Evolutionary conservation across 257 asterid species (phyloP).

Genomic region (Scutellaria barbata): DNA sequence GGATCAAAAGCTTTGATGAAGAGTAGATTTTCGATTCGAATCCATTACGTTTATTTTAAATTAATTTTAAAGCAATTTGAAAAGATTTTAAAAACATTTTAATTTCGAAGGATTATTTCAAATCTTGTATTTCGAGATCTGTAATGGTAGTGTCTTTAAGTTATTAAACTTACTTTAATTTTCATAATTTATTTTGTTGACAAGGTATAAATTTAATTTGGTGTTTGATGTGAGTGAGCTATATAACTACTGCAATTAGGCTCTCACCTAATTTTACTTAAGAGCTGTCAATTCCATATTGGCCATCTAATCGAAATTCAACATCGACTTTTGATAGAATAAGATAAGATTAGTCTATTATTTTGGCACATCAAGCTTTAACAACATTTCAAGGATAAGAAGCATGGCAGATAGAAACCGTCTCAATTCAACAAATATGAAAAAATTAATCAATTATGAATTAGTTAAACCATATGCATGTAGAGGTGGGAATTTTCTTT

Average conservation of each 20-base stretch:
- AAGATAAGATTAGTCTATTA: neutral
- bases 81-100: no score
- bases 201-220: neutral
- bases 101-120: no score
- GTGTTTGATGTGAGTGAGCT: neutral
- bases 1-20: no score
- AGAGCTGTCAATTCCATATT: neutral
- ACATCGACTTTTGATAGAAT: neutral
- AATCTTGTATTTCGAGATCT: no score
- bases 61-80: no score
- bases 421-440: slow-evolving; percentile 5
- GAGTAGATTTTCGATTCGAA: no score
- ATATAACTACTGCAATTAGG: slow-evolving; percentile 1
- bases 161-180: no score
- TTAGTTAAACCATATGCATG: neutral
- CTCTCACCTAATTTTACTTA: neutral
- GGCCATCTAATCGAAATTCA: neutral
- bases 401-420: no score
- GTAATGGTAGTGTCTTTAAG: neutral
- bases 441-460: neutral
- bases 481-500: no score
- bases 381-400: neutral
- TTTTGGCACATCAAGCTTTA: neutral
- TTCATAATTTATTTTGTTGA: no score
- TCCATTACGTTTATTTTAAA: no score